Percentiles rank a stretch among this genome's conserved stretches.
Evolutionary conservation across 2,329 filamentous ascomycete species (phyloP).

Genomic region (Penicillium sp.): DNA sequence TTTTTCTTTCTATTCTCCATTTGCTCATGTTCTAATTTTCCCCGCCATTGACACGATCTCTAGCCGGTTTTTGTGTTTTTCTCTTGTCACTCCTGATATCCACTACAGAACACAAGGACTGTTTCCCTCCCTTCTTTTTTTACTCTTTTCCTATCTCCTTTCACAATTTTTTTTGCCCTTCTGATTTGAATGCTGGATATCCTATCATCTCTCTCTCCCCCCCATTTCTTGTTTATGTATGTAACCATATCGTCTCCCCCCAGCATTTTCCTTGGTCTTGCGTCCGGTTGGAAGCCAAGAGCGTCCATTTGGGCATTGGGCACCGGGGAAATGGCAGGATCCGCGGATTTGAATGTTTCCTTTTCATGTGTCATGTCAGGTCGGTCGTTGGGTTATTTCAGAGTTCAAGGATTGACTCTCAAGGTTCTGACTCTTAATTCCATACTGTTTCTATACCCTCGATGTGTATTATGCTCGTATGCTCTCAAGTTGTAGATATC

Average conservation of each 20-base stretch:
- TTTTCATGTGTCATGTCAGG: constrained; percentile 40
- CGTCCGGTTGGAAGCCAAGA: constrained; percentile 27
- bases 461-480: not conserved
- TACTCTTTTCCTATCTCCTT: constrained; percentile 29
- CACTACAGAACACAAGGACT: constrained; percentile 23
- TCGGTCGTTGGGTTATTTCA: constrained; percentile 35
- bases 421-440: constrained; percentile 23
- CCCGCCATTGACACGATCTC: constrained; percentile 32
- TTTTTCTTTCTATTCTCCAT: constrained; percentile 23
- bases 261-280: constrained; percentile 29
- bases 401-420: constrained; percentile 27
- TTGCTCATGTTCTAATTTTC: constrained; percentile 30
- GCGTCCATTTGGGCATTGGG: constrained; percentile 25
- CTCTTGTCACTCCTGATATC: constrained; percentile 26
- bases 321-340: constrained; percentile 31
- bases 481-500: not conserved
- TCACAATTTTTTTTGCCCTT: constrained; percentile 25
- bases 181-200: constrained; percentile 40
- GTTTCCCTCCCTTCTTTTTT: constrained; percentile 23
- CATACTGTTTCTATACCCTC: not conserved
- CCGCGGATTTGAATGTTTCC: constrained; percentile 33
- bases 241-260: constrained; percentile 32
- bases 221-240: constrained; percentile 30
- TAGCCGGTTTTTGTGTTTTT: constrained; percentile 24
- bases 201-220: constrained; percentile 34